phyloP scores from a whole-genome alignment of 2,329 filamentous ascomycete species.

The Aspergillus persii region DNA sequence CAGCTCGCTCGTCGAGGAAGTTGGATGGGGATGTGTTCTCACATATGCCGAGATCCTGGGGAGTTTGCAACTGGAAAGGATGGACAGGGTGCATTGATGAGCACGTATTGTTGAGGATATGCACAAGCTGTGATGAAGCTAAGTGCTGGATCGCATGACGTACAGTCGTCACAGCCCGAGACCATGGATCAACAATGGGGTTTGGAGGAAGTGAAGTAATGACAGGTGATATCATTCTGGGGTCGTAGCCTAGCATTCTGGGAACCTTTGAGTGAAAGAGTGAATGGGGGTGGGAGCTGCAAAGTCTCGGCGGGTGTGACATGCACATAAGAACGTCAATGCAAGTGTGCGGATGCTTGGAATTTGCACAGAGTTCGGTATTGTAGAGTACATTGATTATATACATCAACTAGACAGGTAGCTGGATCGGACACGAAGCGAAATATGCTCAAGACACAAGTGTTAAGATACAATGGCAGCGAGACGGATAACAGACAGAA shows the following conservation, averaged over 20 bases:
- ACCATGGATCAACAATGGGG: not conserved
- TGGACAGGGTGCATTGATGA: too few relatives aligned
- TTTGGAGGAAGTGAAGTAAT: not conserved
- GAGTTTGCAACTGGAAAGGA: too few relatives aligned
- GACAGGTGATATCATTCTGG: not conserved
- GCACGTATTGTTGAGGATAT: not conserved
- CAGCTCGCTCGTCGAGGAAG: too few relatives aligned
- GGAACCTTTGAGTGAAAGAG: not conserved
- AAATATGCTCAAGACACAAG: not conserved
- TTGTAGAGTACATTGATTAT: slow-evolving; percentile 3
- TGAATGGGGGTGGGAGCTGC: not conserved
- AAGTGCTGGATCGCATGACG: not conserved
- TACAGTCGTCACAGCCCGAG: not conserved
- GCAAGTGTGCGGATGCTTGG: too few relatives aligned
- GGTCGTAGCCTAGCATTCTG: not conserved
- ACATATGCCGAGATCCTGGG: too few relatives aligned
- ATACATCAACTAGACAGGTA: not conserved
- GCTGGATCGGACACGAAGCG: not conserved
- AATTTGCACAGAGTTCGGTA: not conserved
- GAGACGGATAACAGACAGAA: not conserved
- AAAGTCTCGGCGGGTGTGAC: not conserved
- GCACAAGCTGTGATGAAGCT: not conserved
- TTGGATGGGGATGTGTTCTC: too few relatives aligned
- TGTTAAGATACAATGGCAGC: not conserved
- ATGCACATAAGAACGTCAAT: too few relatives aligned